Evolutionary conservation across 1,139 yeast genomes (phyloP).

Genomic region (Blastobotrys arbuscula): DNA sequence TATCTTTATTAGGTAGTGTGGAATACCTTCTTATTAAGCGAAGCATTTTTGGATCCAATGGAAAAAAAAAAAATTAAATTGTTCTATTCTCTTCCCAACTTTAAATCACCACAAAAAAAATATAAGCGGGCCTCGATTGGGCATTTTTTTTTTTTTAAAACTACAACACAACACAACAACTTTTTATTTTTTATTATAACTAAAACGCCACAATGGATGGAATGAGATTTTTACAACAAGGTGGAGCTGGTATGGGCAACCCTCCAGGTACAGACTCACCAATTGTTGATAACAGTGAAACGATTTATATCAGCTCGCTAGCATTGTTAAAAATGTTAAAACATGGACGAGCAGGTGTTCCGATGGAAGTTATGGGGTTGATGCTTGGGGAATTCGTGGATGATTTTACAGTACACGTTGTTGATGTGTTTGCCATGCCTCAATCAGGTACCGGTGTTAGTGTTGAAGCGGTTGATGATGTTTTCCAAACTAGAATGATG

Average conservation of each 20-base stretch:
- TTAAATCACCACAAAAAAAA: slow-evolving; percentile 3
- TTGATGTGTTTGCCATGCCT: slow-evolving; percentile 99
- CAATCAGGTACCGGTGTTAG: slow-evolving; percentile 94
- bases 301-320: slow-evolving; percentile 91
- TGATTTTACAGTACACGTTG: slow-evolving; percentile 94
- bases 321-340: slow-evolving; percentile 95
- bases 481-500: slow-evolving; percentile 99
- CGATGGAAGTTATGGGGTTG: slow-evolving; percentile 99
- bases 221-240: slow-evolving; percentile 65
- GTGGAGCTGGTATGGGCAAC: slow-evolving; percentile 38
- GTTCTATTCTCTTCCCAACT: neutral
- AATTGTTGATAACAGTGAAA: slow-evolving; percentile 89
- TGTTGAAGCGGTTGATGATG: slow-evolving; percentile 99
- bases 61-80: neutral
- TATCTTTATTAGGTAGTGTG: neutral
- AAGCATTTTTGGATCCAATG: neutral
- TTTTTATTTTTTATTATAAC: neutral
- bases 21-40: neutral
- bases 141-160: neutral
- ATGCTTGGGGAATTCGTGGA: slow-evolving; percentile 99
- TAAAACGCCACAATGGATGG: slow-evolving; percentile 49
- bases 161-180: neutral
- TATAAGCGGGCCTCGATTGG: too few species aligned
- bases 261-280: slow-evolving; percentile 52
- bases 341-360: slow-evolving; percentile 99